phyloP scores from a whole-genome alignment of 179 eudicot species.

The Heliamphora pulchella region DNA sequence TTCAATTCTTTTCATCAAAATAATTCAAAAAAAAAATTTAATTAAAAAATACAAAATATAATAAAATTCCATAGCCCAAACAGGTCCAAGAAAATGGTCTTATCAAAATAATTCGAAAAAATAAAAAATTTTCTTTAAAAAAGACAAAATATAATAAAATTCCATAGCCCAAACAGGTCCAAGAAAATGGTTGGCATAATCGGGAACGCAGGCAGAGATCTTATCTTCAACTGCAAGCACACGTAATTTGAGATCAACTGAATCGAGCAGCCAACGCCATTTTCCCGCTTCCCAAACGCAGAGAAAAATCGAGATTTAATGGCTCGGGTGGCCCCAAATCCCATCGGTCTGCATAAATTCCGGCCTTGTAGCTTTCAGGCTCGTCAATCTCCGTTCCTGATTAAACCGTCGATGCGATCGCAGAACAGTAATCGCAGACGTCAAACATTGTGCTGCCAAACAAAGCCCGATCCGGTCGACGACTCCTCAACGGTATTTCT shows the following conservation, averaged over 20 bases:
- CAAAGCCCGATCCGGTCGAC: slow-evolving; percentile 9
- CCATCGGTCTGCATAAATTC: slow-evolving; percentile 9
- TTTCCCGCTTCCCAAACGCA: neutral
- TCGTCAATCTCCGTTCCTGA: neutral
- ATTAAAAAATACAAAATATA: too few relatives aligned
- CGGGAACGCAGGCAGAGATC: neutral
- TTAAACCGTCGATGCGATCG: neutral
- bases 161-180: too few relatives aligned
- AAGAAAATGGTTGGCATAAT: too few relatives aligned
- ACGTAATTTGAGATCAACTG: neutral
- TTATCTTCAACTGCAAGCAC: slow-evolving; percentile 1
- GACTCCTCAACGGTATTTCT: neutral
- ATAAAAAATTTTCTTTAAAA: too few relatives aligned
- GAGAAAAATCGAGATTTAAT: slow-evolving; percentile 7
- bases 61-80: too few relatives aligned
- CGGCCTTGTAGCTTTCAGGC: neutral
- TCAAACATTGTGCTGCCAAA: slow-evolving; percentile 15
- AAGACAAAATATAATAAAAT: too few relatives aligned
- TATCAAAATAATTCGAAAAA: too few relatives aligned
- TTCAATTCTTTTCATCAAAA: too few relatives aligned
- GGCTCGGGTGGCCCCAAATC: slow-evolving; percentile 8
- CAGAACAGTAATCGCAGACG: neutral
- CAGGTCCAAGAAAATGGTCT: too few relatives aligned
- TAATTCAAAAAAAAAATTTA: too few relatives aligned
- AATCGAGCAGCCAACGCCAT: neutral